These are phyloP conservation scores for Coelastrella sp. DNA, from an alignment of 139 green algal genomes.

Conservation along the genomic window DNA sequence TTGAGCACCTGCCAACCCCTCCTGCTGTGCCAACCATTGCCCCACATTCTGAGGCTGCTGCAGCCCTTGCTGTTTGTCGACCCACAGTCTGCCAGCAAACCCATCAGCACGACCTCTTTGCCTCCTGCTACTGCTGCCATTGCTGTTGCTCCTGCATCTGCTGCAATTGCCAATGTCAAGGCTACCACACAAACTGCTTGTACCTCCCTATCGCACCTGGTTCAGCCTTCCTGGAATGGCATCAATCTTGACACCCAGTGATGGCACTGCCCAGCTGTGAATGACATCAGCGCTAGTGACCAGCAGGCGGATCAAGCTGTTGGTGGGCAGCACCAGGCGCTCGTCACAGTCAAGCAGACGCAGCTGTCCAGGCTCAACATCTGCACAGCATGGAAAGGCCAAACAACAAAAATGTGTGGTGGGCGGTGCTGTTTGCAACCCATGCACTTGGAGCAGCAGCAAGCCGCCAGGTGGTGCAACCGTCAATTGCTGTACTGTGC, in stretches of 20 bases:
- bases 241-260: slow-evolving; percentile 75
- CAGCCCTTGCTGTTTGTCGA: no score
- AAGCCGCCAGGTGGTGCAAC: no score
- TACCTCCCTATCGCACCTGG: slow-evolving; percentile 66
- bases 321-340: slow-evolving; percentile 76
- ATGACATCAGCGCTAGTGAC: slow-evolving; percentile 66
- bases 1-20: background rate
- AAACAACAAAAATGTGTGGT: no score
- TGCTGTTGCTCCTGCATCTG: background rate
- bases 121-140: background rate
- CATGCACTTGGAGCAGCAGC: no score
- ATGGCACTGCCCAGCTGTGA: slow-evolving; percentile 72
- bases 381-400: slow-evolving; percentile 65
- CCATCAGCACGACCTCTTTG: no score
- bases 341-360: slow-evolving; percentile 75
- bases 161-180: no score
- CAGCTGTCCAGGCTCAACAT: slow-evolving; percentile 71
- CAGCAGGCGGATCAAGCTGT: slow-evolving; percentile 71
- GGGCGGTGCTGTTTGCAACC: no score
- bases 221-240: slow-evolving; percentile 78
- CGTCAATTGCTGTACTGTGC: no score
- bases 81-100: no score
- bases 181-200: no score
- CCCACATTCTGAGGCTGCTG: no score
- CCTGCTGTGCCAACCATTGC: no score